Evolutionary conservation across 768 basidiomycete genomes (phyloP).

Genomic region (Trametes maxima): DNA sequence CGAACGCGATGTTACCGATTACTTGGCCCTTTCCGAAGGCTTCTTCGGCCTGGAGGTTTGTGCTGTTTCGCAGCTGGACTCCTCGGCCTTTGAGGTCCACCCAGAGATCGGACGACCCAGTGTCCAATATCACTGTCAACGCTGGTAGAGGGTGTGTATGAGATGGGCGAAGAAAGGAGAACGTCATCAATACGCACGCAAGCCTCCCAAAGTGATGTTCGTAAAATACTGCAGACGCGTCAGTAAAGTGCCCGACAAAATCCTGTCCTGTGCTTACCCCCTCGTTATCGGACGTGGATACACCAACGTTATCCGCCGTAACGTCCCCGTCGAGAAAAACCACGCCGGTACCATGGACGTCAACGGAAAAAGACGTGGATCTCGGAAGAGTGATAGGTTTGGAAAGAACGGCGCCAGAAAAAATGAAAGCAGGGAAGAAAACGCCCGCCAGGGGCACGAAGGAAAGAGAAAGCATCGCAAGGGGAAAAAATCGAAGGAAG

Average conservation of each 20-base stretch:
- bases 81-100: slow-evolving; percentile 21
- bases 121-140: slow-evolving; percentile 37
- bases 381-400: not conserved
- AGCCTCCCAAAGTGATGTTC: slow-evolving; percentile 9
- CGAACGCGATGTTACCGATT: slow-evolving; percentile 39
- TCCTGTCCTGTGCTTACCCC: not conserved
- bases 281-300: not conserved
- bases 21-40: slow-evolving; percentile 45
- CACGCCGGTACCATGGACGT: not conserved
- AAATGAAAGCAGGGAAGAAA: not conserved
- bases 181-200: not conserved
- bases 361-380: not conserved
- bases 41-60: slow-evolving; percentile 34
- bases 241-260: not conserved
- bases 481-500: not conserved
- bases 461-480: not conserved
- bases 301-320: not conserved
- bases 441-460: slow-evolving; percentile 6
- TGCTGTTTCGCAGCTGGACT: slow-evolving; percentile 33
- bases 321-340: not conserved
- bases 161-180: not conserved
- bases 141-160: slow-evolving; percentile 16
- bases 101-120: slow-evolving; percentile 40
- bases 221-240: not conserved
- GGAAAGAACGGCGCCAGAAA: not conserved